A percentile compares a stretch with the other conserved stretches of the same genome.
These are phyloP conservation scores for Lasiodiplodia hormozganensis DNA, from an alignment of 2,329 filamentous ascomycete species.

Conservation along the genomic window DNA sequence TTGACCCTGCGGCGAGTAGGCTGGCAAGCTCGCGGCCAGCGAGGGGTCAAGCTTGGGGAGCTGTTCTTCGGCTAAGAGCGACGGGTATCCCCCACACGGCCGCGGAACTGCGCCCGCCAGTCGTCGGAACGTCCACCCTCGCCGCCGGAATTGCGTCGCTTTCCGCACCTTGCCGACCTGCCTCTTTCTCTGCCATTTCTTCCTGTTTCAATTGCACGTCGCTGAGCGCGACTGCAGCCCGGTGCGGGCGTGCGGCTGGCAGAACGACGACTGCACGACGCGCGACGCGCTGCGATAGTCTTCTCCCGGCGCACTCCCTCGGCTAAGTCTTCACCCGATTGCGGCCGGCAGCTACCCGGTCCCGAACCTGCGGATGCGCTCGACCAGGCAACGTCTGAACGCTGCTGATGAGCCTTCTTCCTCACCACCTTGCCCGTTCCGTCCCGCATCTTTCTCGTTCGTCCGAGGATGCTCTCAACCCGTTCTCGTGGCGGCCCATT, in stretches of 20 bases:
- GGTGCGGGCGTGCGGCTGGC: background rate
- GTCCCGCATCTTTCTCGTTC: constrained; percentile 17
- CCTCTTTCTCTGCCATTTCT: background rate
- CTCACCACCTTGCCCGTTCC: background rate
- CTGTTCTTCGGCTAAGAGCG: constrained; percentile 22
- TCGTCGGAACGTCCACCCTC: constrained; percentile 20
- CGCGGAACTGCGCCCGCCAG: constrained; percentile 23
- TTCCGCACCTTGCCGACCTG: constrained; percentile 4
- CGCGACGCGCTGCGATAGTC: background rate
- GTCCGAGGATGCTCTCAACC: constrained; percentile 12
- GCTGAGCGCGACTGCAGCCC: background rate
- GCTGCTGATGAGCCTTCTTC: constrained; percentile 22
- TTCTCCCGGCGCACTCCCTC: constrained; percentile 20
- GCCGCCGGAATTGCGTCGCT: background rate
- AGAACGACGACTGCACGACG: background rate
- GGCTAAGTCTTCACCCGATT: constrained; percentile 25
- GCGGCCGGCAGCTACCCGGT: constrained; percentile 9
- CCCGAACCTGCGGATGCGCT: constrained; percentile 2
- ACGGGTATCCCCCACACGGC: constrained; percentile 19
- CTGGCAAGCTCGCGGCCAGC: background rate
- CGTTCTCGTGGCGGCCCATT: background rate
- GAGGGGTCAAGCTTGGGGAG: background rate
- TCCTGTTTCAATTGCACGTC: background rate
- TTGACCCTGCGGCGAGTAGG: background rate
- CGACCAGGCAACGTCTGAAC: background rate